These are phyloP conservation scores for Aureobasidium pullulans DNA, from an alignment of 2,329 filamentous ascomycete species.

Conservation along the genomic window DNA sequence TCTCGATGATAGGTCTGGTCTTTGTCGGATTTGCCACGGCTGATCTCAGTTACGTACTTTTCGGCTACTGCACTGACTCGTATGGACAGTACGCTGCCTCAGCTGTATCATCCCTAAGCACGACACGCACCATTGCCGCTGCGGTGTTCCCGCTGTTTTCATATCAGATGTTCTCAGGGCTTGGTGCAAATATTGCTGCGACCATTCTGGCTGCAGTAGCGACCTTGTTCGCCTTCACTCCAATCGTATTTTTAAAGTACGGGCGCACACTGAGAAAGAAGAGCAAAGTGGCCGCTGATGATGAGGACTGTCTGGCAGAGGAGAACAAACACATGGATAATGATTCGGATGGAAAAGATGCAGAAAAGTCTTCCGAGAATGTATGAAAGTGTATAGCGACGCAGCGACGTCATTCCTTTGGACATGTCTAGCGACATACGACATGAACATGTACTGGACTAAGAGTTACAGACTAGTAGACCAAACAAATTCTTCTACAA, in stretches of 20 bases:
- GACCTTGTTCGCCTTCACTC: constrained; percentile 28
- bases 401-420: too few relatives aligned
- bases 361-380: background rate
- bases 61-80: constrained; percentile 35
- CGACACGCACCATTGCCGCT: constrained; percentile 29
- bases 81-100: constrained; percentile 36
- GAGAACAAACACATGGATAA: constrained; percentile 18
- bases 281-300: constrained; percentile 16
- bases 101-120: constrained; percentile 31
- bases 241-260: constrained; percentile 19
- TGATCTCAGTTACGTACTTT: constrained; percentile 34
- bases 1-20: constrained; percentile 34
- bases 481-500: too few relatives aligned
- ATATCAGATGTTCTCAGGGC: constrained; percentile 11
- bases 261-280: constrained; percentile 16
- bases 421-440: too few relatives aligned
- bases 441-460: too few relatives aligned
- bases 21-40: constrained; percentile 40
- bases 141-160: constrained; percentile 33
- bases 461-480: too few relatives aligned
- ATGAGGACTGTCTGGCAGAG: constrained; percentile 16
- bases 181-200: constrained; percentile 9
- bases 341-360: constrained; percentile 17
- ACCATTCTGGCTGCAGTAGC: constrained; percentile 30
- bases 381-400: background rate